These are phyloP conservation scores for Thermothelomyces thermophilus DNA, from an alignment of 2,329 filamentous ascomycete species.

Conservation along the genomic window DNA sequence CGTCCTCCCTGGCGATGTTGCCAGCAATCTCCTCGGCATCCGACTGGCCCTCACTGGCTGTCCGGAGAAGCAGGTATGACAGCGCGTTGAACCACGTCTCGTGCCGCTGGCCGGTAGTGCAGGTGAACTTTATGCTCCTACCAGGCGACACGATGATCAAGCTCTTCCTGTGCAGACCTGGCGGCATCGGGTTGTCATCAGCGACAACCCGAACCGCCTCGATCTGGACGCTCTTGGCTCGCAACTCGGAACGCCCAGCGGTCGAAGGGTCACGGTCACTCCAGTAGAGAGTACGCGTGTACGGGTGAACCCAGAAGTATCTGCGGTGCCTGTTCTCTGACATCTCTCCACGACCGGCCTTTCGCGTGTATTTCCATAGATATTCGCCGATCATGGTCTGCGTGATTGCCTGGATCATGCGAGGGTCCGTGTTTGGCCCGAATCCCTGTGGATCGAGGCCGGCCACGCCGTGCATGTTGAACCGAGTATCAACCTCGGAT, in stretches of 20 bases:
- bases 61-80: conserved; percentile 82
- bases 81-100: conserved; percentile 99
- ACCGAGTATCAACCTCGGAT: conserved; percentile 85
- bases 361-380: conserved; percentile 97
- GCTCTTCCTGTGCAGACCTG: conserved; percentile 90
- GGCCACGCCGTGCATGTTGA: conserved; percentile 65
- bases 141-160: conserved; percentile 85
- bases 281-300: conserved; percentile 95
- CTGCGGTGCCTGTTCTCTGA: conserved; percentile 85
- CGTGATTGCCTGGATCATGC: conserved; percentile 98
- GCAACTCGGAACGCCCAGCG: conserved; percentile 68
- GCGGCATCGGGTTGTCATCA: conserved; percentile 92
- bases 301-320: conserved; percentile 99
- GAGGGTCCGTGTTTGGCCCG: conserved; percentile 73
- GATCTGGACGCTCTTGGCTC: conserved; percentile 84
- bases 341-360: conserved; percentile 79
- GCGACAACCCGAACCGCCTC: conserved; percentile 86
- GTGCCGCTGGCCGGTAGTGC: conserved; percentile 85
- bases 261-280: conserved; percentile 80
- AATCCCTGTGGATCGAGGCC: conserved; percentile 52
- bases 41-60: conserved; percentile 55
- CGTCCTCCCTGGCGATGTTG: conserved; percentile 54
- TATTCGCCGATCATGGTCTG: conserved; percentile 99
- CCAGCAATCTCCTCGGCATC: conserved; percentile 54
- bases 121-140: conserved; percentile 87